These are phyloP conservation scores for Cytospora piceae DNA, from an alignment of 2,329 filamentous ascomycete genomes.

Conservation along the genomic window DNA sequence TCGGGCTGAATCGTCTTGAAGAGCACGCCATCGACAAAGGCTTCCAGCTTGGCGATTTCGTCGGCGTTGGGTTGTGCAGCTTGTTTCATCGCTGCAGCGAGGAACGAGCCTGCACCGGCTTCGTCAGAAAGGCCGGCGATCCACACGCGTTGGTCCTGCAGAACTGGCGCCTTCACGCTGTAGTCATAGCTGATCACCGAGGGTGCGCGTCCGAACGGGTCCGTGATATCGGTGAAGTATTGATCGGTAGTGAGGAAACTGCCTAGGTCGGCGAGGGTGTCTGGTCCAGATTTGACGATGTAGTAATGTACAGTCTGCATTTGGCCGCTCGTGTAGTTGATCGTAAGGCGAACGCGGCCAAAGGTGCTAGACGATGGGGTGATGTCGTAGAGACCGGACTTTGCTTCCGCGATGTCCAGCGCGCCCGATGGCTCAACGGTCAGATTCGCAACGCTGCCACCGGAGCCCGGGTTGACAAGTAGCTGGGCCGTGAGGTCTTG, in stretches of 20 bases:
- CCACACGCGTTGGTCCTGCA: constrained; percentile 57
- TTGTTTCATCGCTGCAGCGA: constrained; percentile 60
- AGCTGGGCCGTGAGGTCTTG: constrained; percentile 51
- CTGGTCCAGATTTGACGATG: constrained; percentile 51
- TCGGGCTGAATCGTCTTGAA: constrained; percentile 53
- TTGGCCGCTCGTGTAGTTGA: constrained; percentile 52
- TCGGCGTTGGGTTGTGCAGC: constrained; percentile 51
- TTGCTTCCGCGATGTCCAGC: constrained; percentile 40
- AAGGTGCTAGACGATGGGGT: constrained; percentile 48
- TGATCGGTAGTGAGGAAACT: constrained; percentile 57
- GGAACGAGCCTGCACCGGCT: constrained; percentile 59
- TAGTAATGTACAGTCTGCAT: constrained; percentile 61
- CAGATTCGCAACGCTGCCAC: constrained; percentile 46
- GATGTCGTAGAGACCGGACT: constrained; percentile 45
- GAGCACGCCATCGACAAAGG: constrained; percentile 55
- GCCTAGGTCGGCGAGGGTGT: constrained; percentile 51
- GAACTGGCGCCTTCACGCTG: constrained; percentile 47
- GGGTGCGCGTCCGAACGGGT: constrained; percentile 57
- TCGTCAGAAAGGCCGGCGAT: constrained; percentile 64
- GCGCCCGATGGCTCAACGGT: constrained; percentile 43
- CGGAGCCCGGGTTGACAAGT: constrained; percentile 46
- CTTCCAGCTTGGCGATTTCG: constrained; percentile 57
- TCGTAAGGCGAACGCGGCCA: constrained; percentile 53
- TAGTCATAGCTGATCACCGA: constrained; percentile 63
- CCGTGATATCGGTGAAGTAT: constrained; percentile 54